phyloP scores from a whole-genome alignment of 2,329 filamentous ascomycete species.

The Drechslerella dactyloides region DNA sequence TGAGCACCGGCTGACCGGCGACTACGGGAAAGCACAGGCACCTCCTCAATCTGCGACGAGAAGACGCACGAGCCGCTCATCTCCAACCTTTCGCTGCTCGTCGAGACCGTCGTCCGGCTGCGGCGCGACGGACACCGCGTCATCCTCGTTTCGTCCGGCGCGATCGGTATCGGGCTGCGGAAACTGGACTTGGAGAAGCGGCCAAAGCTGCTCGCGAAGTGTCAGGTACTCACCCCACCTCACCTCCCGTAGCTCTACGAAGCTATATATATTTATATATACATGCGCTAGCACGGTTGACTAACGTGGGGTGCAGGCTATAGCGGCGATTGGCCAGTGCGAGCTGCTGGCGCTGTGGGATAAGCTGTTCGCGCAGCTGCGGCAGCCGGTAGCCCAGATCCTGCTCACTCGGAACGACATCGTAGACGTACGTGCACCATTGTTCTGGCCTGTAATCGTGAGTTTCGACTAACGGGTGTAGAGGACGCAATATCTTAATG shows the following conservation, averaged over 20 bases:
- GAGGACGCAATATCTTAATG: conserved; percentile 93
- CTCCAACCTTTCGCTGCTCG: conserved; percentile 87
- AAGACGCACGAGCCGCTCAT: conserved; percentile 90
- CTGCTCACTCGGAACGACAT: conserved; percentile 95
- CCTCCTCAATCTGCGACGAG: conserved; percentile 98
- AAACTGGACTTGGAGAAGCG: conserved; percentile 86
- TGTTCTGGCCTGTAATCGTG: conserved; percentile 6
- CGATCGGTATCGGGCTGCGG: conserved; percentile 89
- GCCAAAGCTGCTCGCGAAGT: conserved; percentile 85
- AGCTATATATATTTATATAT: not conserved
- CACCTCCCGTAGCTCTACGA: not conserved
- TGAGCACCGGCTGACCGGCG: conserved; percentile 17
- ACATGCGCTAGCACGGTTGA: no score
- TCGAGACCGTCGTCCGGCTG: conserved; percentile 88
- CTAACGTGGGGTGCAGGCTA: no score
- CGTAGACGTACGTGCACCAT: conserved; percentile 71
- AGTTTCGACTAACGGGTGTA: conserved; percentile 57
- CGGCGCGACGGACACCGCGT: conserved; percentile 91
- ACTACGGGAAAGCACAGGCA: conserved; percentile 67
- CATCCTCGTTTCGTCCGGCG: conserved; percentile 94
- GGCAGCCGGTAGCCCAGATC: conserved; percentile 92
- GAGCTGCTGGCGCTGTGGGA: conserved; percentile 96
- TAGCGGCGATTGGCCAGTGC: conserved; percentile 95
- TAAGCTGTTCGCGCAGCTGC: conserved; percentile 82
- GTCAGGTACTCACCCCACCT: conserved; percentile 73